Percentiles rank a stretch among this genome's conserved stretches.
Evolutionary conservation across 768 basidiomycete genomes (phyloP).

Genomic region (Chalciporus piperatus): DNA sequence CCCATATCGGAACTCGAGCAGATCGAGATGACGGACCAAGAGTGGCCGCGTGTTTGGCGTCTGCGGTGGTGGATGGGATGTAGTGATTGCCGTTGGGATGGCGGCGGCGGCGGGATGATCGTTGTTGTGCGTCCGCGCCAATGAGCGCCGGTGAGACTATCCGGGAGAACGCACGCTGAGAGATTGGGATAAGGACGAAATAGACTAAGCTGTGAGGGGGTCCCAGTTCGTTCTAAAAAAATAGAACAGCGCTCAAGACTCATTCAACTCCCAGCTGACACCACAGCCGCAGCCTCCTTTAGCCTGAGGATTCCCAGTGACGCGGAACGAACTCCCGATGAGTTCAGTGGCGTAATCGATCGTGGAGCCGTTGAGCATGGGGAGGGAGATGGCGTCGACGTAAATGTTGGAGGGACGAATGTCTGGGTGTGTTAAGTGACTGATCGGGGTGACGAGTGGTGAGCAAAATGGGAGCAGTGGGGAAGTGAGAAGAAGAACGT

Average conservation of each 20-base stretch:
- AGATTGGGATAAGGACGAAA: too few species aligned
- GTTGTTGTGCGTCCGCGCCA: too few species aligned
- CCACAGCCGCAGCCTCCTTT: conserved; percentile 95
- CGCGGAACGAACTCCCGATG: conserved; percentile 87
- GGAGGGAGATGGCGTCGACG: conserved; percentile 83
- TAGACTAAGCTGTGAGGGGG: too few species aligned
- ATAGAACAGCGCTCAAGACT: neutral
- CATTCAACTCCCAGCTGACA: conserved; percentile 89
- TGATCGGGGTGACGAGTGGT: neutral
- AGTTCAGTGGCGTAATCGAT: conserved; percentile 92
- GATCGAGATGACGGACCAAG: too few species aligned
- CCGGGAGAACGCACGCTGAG: too few species aligned
- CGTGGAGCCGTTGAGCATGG: conserved; percentile 82
- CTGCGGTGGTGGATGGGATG: too few species aligned
- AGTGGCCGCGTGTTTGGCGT: too few species aligned
- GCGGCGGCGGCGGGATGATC: too few species aligned
- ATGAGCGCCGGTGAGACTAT: too few species aligned
- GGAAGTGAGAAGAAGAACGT: conserved; percentile 30
- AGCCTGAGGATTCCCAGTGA: conserved; percentile 85
- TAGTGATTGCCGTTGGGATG: too few species aligned
- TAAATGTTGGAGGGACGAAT: conserved; percentile 73
- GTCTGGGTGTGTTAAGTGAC: conserved; percentile 69
- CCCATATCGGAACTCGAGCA: too few species aligned
- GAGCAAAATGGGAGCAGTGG: neutral
- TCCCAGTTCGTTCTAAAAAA: too few species aligned